These are phyloP conservation scores for Aurifilum marmelostoma DNA, from an alignment of 2,329 filamentous ascomycete genomes.

Conservation along the genomic window DNA sequence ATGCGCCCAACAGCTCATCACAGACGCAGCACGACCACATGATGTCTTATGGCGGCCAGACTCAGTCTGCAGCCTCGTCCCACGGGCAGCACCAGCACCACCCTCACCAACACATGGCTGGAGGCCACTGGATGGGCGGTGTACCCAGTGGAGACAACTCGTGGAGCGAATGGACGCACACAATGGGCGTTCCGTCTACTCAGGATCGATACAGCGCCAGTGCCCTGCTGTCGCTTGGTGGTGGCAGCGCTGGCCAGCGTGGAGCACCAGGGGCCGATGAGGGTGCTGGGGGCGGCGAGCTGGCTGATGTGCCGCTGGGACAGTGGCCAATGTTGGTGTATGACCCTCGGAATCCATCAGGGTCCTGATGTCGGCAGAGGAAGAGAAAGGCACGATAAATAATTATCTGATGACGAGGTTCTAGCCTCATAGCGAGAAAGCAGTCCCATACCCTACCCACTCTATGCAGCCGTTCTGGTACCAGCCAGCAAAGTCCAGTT, in stretches of 20 bases:
- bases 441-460: no score
- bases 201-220: slow-evolving; percentile 55
- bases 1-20: slow-evolving; percentile 32
- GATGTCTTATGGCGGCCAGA: slow-evolving; percentile 45
- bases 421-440: neutral
- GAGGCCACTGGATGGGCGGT: slow-evolving; percentile 28
- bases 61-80: slow-evolving; percentile 36
- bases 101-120: slow-evolving; percentile 15
- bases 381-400: neutral
- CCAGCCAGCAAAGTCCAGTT: neutral
- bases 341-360: slow-evolving; percentile 15
- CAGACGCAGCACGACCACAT: slow-evolving; percentile 40
- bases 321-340: slow-evolving; percentile 28
- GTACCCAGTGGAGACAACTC: slow-evolving; percentile 43
- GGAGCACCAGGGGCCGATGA: slow-evolving; percentile 14
- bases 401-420: no score
- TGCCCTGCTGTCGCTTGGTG: slow-evolving; percentile 52
- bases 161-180: slow-evolving; percentile 59
- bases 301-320: slow-evolving; percentile 13
- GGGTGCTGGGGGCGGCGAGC: slow-evolving; percentile 8
- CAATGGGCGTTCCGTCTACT: slow-evolving; percentile 46
- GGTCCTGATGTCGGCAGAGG: neutral
- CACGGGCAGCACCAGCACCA: slow-evolving; percentile 21
- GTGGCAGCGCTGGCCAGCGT: slow-evolving; percentile 34
- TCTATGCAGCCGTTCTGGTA: no score